These are phyloP conservation scores for Fusarium acutatum DNA, from an alignment of 2,329 filamentous ascomycete species.

Conservation along the genomic window DNA sequence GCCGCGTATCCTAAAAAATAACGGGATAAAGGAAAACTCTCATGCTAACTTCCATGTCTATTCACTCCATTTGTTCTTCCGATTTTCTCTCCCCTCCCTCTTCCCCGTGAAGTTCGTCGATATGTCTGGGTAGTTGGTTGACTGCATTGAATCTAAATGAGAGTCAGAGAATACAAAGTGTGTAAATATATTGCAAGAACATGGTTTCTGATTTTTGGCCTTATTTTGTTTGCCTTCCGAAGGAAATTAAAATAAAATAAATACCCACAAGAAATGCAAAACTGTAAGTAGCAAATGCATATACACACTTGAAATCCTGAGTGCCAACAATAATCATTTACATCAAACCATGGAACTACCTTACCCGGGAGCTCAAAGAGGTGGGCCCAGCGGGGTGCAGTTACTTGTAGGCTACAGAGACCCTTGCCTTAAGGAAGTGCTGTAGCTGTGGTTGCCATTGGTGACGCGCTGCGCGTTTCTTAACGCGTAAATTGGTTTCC, in stretches of 20 bases:
- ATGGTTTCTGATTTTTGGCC: neutral
- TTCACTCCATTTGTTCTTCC: neutral
- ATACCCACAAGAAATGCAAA: neutral
- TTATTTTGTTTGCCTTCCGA: neutral
- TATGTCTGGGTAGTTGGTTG: neutral
- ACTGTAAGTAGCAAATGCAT: neutral
- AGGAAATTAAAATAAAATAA: neutral
- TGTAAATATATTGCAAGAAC: neutral
- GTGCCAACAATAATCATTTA: neutral
- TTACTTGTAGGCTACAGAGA: neutral
- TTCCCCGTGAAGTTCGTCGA: neutral
- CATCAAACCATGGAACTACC: neutral
- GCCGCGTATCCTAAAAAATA: neutral
- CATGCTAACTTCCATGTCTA: neutral
- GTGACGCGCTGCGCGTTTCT: slow-evolving; percentile 32
- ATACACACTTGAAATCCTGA: neutral
- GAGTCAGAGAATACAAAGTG: neutral
- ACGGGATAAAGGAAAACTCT: neutral
- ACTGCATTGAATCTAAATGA: neutral
- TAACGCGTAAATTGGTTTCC: slow-evolving; percentile 46
- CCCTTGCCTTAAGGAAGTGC: neutral
- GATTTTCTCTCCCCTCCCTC: neutral
- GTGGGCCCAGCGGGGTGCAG: neutral
- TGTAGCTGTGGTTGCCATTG: slow-evolving; percentile 6
- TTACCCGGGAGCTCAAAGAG: slow-evolving; percentile 7